phyloP scores from a whole-genome alignment of 306 rosid species.

The Sicyos edulis region DNA sequence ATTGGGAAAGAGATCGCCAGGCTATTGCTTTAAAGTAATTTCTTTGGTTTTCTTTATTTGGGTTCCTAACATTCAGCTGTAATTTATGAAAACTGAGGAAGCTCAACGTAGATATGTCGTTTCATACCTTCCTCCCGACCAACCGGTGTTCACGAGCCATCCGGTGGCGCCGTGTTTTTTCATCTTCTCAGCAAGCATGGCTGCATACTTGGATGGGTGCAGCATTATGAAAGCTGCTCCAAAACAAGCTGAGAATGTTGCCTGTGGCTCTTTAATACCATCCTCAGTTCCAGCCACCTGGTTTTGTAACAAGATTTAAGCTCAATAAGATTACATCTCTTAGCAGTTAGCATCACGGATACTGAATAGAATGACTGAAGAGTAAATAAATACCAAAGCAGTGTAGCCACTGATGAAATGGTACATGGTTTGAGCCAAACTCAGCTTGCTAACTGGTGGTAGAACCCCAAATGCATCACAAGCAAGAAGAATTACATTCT shows the following conservation, averaged over 20 bases:
- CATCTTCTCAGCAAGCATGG: constrained; percentile 94
- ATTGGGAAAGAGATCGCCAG: too few species aligned
- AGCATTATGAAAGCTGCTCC: constrained; percentile 94
- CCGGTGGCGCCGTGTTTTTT: constrained; percentile 74
- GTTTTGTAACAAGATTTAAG: neutral
- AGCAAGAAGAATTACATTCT: constrained; percentile 81
- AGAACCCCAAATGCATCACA: constrained; percentile 95
- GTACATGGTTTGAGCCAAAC: constrained; percentile 86
- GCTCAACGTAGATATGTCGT: neutral
- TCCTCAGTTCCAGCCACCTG: constrained; percentile 96
- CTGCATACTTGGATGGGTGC: constrained; percentile 83
- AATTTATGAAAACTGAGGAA: neutral
- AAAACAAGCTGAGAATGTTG: constrained; percentile 88
- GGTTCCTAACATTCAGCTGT: neutral
- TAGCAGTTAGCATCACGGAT: neutral
- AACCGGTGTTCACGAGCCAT: constrained; percentile 94
- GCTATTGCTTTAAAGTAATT: too few species aligned
- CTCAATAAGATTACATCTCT: neutral
- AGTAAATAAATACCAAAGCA: constrained; percentile 55
- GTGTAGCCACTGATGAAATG: constrained; percentile 95
- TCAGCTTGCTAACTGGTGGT: constrained; percentile 84
- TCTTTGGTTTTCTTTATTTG: too few species aligned
- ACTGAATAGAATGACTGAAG: neutral
- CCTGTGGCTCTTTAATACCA: constrained; percentile 82
- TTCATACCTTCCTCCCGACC: constrained; percentile 76